Conservation (phyloP, 768 basidiomycete species). For the Boletus sp. region DNA sequence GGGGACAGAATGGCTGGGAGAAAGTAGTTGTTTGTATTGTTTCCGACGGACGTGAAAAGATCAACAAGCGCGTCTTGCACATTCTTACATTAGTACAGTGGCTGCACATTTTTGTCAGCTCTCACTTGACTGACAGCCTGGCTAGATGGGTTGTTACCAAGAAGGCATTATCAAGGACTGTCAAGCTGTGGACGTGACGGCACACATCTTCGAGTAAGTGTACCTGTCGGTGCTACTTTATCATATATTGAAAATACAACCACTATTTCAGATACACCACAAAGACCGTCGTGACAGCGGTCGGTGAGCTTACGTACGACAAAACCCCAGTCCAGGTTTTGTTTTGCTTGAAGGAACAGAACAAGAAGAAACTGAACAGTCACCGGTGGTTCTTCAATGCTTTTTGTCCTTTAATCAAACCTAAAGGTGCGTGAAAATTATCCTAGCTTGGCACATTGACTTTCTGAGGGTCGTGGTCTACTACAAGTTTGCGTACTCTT, state of each 20-base stretch:
- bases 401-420: conserved; percentile 81
- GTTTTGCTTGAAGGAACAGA: conserved; percentile 92
- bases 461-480: too few relatives aligned
- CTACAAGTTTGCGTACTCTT: conserved; percentile 89
- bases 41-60: conserved; percentile 81
- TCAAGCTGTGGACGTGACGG: conserved; percentile 82
- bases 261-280: conserved; percentile 61
- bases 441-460: background rate
- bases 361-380: conserved; percentile 95
- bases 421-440: conserved; percentile 57
- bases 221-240: background rate
- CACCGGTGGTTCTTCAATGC: conserved; percentile 99
- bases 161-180: conserved; percentile 90
- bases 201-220: conserved; percentile 87
- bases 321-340: conserved; percentile 86
- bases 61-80: conserved; percentile 89
- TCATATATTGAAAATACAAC: background rate
- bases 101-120: conserved; percentile 4
- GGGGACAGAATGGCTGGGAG: conserved; percentile 90
- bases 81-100: conserved; percentile 71
- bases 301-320: too few relatives aligned
- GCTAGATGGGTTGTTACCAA: conserved; percentile 82
- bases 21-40: conserved; percentile 88
- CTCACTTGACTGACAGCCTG: background rate
- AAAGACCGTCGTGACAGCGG: conserved; percentile 72